Evolutionary conservation across 148 eudicot species (phyloP), one percentile per base, ranked within the genome.

Genomic region (Salicornia ramosissima): DNA sequence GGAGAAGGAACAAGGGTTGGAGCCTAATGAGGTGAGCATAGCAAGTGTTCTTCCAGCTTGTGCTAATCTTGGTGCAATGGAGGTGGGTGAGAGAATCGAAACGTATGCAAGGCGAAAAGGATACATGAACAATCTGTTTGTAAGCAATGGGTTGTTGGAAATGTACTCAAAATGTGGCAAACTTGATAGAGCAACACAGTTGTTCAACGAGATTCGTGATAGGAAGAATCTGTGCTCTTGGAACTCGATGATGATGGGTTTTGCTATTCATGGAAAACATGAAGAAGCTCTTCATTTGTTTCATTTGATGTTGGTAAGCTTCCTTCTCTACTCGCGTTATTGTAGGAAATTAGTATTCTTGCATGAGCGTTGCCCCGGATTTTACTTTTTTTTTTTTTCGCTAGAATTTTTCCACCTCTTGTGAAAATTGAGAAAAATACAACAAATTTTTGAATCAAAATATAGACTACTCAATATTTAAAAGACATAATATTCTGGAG

Each of bases 181-280:
- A 52, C 83, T 89, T 11, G 83, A 80, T 71, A 61, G 30, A 36
- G 87, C 96, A 3, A 49, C 78, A 73, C 67, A 70, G 63, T 71
- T 83, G 3, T 89, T 89, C 64, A 79, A 83, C 69, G 81, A 84
- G 72, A 75, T 89, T 69, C 84, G 89, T n/a, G 22, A 64, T 54
- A 79, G 69, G 67, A 83, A 73, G 80, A 78, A 85, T 49, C 70
- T 85, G 24, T 83, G 86, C 61, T 76, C 91, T 59, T 89, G 96
- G 96, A 89, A 85, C 75, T 79, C 89, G 11, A 87, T 87, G 91
- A 84, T 87, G 64, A 77, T 84, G 81, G 87, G 89, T 25, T 77
- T 76, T 54, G 88, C 86, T 63, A 61, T 83, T 19, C 88, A 89
- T 76, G 91, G 89, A 29, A 65, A 70, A 67, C 77, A 71, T 43